Percentiles rank a stretch among this genome's conserved stretches.
Conservation (phyloP, 225 moss, liverwort and hornwort genomes). For the Bryoerythrophyllum caledonicum region DNA sequence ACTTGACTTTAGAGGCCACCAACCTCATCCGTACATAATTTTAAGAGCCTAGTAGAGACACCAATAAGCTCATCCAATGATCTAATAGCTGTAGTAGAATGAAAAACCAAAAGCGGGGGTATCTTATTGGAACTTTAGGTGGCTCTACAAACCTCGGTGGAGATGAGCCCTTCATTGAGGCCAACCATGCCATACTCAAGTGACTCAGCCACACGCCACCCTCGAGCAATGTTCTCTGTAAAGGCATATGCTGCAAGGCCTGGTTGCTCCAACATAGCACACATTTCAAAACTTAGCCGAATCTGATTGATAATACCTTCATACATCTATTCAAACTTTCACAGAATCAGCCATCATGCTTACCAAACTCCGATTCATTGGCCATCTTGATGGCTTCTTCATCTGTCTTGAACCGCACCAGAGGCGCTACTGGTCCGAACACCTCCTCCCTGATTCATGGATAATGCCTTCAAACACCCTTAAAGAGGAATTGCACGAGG, state of each 20-base stretch:
- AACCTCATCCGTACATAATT: no score
- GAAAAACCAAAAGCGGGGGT: no score
- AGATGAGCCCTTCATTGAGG: conserved; percentile 87
- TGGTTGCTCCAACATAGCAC: conserved; percentile 26
- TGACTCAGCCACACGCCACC: conserved; percentile 91
- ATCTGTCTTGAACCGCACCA: conserved; percentile 81
- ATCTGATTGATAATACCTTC: not conserved
- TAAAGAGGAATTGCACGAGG: not conserved
- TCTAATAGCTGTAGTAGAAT: no score
- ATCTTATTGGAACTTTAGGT: no score
- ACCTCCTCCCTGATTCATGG: conserved; percentile 71
- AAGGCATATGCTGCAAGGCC: conserved; percentile 84
- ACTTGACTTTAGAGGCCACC: no score
- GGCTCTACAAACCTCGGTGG: conserved; percentile 47
- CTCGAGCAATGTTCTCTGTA: conserved; percentile 81
- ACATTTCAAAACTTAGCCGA: not conserved
- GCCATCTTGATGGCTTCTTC: conserved; percentile 74
- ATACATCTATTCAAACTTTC: not conserved
- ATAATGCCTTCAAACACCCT: not conserved
- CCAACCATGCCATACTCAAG: conserved; percentile 94
- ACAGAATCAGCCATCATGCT: conserved; percentile 14
- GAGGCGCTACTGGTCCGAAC: conserved; percentile 94
- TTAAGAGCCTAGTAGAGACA: no score
- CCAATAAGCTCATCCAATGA: no score
- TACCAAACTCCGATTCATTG: conserved; percentile 87